These are phyloP conservation scores for Dentipellis fragilis DNA, from an alignment of 768 basidiomycete species.

Conservation along the genomic window DNA sequence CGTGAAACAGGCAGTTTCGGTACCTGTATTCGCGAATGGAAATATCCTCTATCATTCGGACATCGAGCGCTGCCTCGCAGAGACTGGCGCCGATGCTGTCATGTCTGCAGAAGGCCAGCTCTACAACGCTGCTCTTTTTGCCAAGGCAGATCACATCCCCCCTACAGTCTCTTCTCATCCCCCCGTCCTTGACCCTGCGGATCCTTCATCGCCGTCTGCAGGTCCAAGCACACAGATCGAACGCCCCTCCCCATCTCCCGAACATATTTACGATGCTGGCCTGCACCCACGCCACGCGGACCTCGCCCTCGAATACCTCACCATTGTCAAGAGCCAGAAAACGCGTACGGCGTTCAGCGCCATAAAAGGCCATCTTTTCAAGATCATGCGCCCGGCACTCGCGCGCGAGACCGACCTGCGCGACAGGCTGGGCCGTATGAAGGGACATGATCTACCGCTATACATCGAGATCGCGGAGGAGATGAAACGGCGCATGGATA, in stretches of 20 bases:
- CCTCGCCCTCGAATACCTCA: constrained; percentile 81
- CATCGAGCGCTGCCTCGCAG: constrained; percentile 64
- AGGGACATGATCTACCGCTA: constrained; percentile 5
- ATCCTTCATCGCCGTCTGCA: neutral
- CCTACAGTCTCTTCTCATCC: constrained; percentile 1
- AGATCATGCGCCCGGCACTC: constrained; percentile 76
- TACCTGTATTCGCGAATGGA: constrained; percentile 96
- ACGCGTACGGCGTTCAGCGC: constrained; percentile 66
- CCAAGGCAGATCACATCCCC: constrained; percentile 10
- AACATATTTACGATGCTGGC: constrained; percentile 19
- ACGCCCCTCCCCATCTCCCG: neutral
- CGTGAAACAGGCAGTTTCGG: constrained; percentile 80
- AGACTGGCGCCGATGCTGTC: constrained; percentile 84
- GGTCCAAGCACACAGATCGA: neutral
- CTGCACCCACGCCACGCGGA: constrained; percentile 48
- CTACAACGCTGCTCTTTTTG: constrained; percentile 83
- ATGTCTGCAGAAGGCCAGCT: constrained; percentile 95
- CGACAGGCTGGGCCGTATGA: constrained; percentile 51
- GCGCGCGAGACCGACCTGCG: constrained; percentile 58
- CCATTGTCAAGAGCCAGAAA: constrained; percentile 59
- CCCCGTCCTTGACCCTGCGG: constrained; percentile 1
- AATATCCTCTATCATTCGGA: constrained; percentile 88
- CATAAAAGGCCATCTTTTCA: constrained; percentile 90
- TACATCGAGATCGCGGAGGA: constrained; percentile 49
- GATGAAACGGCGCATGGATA: constrained; percentile 50